Percentiles rank a stretch among this genome's conserved stretches.
Evolutionary conservation across 192 early-diverging fungal genomes (phyloP).

Genomic region (Backusella sp.): DNA sequence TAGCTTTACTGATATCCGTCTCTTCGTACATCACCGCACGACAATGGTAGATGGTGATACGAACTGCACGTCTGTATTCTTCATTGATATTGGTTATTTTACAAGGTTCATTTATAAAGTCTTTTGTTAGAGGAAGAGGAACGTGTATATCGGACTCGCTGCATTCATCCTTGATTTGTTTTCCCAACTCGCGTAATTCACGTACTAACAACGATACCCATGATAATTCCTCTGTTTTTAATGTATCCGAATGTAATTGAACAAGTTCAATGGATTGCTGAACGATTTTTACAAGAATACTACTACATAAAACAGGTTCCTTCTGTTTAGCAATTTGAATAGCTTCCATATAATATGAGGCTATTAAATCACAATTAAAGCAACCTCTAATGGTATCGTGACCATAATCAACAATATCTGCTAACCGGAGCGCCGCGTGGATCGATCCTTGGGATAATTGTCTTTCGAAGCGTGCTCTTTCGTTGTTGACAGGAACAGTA

Average conservation of each 20-base stretch:
- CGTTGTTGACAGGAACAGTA: neutral
- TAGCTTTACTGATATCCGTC: conserved; percentile 10
- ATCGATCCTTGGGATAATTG: conserved; percentile 9
- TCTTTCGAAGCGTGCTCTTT: neutral
- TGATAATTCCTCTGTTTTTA: neutral
- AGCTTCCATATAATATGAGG: neutral
- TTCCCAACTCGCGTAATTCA: conserved; percentile 16
- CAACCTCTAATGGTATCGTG: neutral
- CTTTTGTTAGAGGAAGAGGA: neutral
- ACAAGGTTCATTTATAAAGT: neutral
- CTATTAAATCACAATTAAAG: conserved; percentile 8
- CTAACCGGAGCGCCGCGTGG: neutral
- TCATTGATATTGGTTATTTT: neutral
- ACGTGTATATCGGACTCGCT: conserved; percentile 3
- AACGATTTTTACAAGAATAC: neutral
- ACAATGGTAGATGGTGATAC: conserved; percentile 33
- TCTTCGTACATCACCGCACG: conserved; percentile 26
- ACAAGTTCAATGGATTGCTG: neutral
- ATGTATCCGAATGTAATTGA: conserved; percentile 5
- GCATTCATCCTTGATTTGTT: conserved; percentile 23
- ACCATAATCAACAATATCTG: neutral
- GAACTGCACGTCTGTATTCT: conserved; percentile 19
- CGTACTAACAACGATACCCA: neutral
- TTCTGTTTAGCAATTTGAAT: neutral
- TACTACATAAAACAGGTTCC: neutral